Evolutionary conservation across 2,329 filamentous ascomycete genomes (phyloP), one percentile per base, ranked within the genome.

Genomic region (Trichophyton benhamiae): DNA sequence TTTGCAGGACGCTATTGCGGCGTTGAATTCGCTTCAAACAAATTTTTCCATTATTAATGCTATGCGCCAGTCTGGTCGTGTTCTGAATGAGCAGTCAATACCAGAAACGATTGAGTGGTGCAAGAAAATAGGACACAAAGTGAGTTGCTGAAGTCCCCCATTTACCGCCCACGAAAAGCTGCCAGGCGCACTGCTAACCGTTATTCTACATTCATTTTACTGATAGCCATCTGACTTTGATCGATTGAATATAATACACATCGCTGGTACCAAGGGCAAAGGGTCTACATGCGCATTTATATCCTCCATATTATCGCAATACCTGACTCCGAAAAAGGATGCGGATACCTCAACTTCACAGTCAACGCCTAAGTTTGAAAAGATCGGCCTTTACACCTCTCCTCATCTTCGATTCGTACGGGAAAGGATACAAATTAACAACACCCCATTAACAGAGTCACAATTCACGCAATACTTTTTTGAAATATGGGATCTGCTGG

Each of bases 251-350:
- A 76, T 80, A 66, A 84, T 97, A 63, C 92, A 97, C 71, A 85
- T 97, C 53, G 89, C 92, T 0, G 92, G 92, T 11, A 96, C 91
- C 3, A 97, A 96, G 73, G 92, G 92, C 25, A 97, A 96, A 73
- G 91, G 91, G 46, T 94, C 89, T 1, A 91, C 90, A 0, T 89
- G 88, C 66, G 87, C 91, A 8, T 92, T 91, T 72, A 82, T 90
- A 20, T 89, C 90, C 13, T 86, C 86, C 1, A 88, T 95, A 65
- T 78, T 96, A n/a, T 76, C 79, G 2, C 82, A 86, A 67, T 86
- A 87, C 69, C 72, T 78, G 1, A 68, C 77, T 68, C 62, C 73
- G 61, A 64, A 70, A 66, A 61, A 60, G 58, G 68, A 61, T 52
- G 67, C 25, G 58, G 66, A 63, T 66, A 72, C 62, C 65, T n/a